These are phyloP conservation scores for Dactylellina sp. DNA, from an alignment of 2,329 filamentous ascomycete species.

Conservation along the genomic window DNA sequence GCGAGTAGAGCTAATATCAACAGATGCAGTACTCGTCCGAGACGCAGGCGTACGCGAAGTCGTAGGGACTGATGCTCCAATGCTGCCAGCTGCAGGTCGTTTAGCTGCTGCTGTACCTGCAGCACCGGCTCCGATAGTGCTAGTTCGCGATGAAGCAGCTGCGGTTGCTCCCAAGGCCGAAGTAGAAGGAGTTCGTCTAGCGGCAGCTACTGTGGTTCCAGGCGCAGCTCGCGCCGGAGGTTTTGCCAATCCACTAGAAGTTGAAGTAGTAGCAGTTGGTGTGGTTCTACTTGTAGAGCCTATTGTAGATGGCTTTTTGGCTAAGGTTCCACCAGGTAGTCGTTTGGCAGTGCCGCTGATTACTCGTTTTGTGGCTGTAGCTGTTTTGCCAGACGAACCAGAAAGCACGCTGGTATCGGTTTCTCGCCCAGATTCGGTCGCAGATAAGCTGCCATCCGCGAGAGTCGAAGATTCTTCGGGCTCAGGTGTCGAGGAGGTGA, in stretches of 20 bases:
- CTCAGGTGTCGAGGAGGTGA: conserved; percentile 51
- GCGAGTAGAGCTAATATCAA: conserved; percentile 20
- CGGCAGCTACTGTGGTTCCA: conserved; percentile 14
- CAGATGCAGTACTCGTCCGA: conserved; percentile 34
- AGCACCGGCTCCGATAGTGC: conserved; percentile 22
- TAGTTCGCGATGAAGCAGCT: conserved; percentile 34
- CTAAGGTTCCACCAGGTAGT: conserved; percentile 51
- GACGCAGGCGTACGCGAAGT: conserved; percentile 26
- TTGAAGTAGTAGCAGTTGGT: conserved; percentile 17
- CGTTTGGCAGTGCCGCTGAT: conserved; percentile 49
- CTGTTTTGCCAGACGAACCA: conserved; percentile 46
- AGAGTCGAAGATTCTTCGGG: conserved; percentile 38
- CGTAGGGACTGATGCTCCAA: conserved; percentile 14
- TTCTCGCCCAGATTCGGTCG: conserved; percentile 48
- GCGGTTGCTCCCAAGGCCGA: conserved; percentile 18
- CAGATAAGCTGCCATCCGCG: conserved; percentile 38
- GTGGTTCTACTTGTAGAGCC: conserved; percentile 27
- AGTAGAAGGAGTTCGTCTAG: conserved; percentile 25
- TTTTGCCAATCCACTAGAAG: conserved; percentile 39
- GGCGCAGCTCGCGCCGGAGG: conserved; percentile 38
- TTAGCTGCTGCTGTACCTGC: conserved; percentile 23
- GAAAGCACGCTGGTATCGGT: conserved; percentile 49
- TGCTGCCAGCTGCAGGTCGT: conserved; percentile 9
- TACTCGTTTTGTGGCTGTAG: conserved; percentile 35
- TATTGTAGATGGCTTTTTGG: conserved; percentile 50